Percentiles rank a stretch among this genome's conserved stretches.
Conservation (phyloP, 2,329 filamentous ascomycete genomes). For the Aspergillus aculeatus region DNA sequence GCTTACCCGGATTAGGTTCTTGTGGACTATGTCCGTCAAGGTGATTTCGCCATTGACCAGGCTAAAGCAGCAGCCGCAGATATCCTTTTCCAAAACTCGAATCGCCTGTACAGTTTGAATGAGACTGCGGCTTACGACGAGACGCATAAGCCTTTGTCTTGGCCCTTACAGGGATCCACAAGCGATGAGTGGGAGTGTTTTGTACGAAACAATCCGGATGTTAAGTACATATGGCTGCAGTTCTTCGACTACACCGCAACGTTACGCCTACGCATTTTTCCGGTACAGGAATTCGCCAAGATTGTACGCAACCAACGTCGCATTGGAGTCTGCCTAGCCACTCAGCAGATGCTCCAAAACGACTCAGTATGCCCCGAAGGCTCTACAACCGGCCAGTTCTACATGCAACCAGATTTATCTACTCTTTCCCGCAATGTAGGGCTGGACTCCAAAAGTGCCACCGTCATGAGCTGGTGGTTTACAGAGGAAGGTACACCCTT, state of each 20-base stretch:
- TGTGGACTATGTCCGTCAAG: slow-evolving; percentile 63
- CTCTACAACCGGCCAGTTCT: slow-evolving; percentile 63
- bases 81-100: slow-evolving; percentile 75
- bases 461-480: slow-evolving; percentile 65
- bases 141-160: slow-evolving; percentile 2
- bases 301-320: slow-evolving; percentile 48
- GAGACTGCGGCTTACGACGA: slow-evolving; percentile 31
- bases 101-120: slow-evolving; percentile 67
- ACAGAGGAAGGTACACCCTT: slow-evolving; percentile 55
- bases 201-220: slow-evolving; percentile 48
- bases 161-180: neutral
- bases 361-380: slow-evolving; percentile 57
- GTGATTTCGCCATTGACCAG: slow-evolving; percentile 60
- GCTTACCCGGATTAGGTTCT: slow-evolving; percentile 52
- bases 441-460: slow-evolving; percentile 58
- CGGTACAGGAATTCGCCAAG: slow-evolving; percentile 56
- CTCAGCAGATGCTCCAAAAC: slow-evolving; percentile 66
- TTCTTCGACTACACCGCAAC: slow-evolving; percentile 78
- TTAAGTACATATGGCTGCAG: slow-evolving; percentile 70
- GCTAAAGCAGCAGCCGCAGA: slow-evolving; percentile 64
- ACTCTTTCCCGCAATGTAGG: slow-evolving; percentile 61
- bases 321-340: slow-evolving; percentile 64
- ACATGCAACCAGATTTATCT: slow-evolving; percentile 63
- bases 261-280: slow-evolving; percentile 65
- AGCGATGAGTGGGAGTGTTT: slow-evolving; percentile 45